Conservation (phyloP, 148 eudicot species). For the Gaultheria prostrata region DNA sequence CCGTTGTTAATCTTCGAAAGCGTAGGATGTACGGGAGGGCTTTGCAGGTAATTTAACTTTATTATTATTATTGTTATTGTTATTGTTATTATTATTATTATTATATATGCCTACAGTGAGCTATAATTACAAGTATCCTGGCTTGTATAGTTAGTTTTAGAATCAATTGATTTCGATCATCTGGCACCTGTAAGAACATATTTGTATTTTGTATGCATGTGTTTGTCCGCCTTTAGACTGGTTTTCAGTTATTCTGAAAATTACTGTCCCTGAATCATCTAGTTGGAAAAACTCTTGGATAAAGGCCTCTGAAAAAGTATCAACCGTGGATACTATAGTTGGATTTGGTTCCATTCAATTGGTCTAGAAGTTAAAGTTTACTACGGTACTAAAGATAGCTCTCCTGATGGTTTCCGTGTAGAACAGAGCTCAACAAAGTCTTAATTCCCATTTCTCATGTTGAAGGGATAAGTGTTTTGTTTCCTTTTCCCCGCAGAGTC, state of each 20-base stretch:
- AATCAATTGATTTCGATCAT: neutral
- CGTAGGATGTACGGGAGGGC: conserved; percentile 55
- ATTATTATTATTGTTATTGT: neutral
- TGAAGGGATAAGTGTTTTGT: neutral
- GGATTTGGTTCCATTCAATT: neutral
- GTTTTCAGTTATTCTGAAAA: neutral
- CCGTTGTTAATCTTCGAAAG: conserved; percentile 42
- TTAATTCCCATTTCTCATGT: neutral
- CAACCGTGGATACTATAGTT: neutral
- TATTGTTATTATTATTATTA: neutral
- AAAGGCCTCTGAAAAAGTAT: neutral
- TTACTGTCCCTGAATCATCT: neutral
- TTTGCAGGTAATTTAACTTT: conserved; percentile 58
- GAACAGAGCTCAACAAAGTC: neutral
- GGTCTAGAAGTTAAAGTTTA: neutral
- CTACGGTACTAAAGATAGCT: neutral
- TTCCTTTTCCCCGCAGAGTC: neutral
- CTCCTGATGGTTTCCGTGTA: neutral
- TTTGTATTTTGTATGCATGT: neutral
- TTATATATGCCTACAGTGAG: neutral
- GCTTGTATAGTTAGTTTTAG: neutral
- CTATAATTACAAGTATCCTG: neutral
- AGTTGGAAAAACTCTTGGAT: neutral
- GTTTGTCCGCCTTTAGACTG: neutral
- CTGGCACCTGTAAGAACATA: neutral